Base-by-base conservation (phyloP, 441 rosid species). In the Populus hybrid region DNA sequence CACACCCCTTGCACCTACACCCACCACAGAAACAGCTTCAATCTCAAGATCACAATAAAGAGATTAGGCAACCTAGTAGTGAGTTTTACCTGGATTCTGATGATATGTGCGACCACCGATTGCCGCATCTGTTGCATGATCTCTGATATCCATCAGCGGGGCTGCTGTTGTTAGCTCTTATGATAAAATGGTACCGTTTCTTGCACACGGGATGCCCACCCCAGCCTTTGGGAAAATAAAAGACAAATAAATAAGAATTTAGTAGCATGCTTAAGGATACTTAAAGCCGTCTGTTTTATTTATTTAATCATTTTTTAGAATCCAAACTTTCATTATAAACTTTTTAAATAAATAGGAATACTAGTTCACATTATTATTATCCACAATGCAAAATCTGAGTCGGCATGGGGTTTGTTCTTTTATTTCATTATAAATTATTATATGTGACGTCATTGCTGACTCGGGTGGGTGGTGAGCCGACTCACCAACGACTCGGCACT, bases 401-500 rank as follows among this genome's bases (percentile, higher is more conserved):
- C 53, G 12, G 53, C 53, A 2, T 45, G 53, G 53, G 53, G 53
- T 45, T 45, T 12, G 12, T 45, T 14, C 14, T 40, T 40, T 20
- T 21, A 59, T 18, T 59, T 59, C 1, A 59, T 20, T 14, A 59
- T 16, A 5, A 64, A 23, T 7, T 63, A 23, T 7, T 63, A 6
- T 8, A 23, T 24, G 28, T 64, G 29, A 64, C 29, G 36, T 33
- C 7, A 70, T 6, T 1, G 35, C 26, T 1, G 64, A 59, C 61
- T 14, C 29, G 33, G 78, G 40, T 29, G 18, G 79, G 74, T 74
- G 33, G 28, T 45, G 18, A 45, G 53, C 53, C 18, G 81, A 87
- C 94, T 90, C 85, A 92, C 97, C 94, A 35, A 91, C 91, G 59
- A 92, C 94, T 64, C 90, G 89, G 81, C 94, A 92, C 87, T 90